A percentile compares a stretch with the other conserved stretches of the same genome.
phyloP scores from a whole-genome alignment of 2,329 filamentous ascomycete genomes.

The Furcasterigmium sp. region DNA sequence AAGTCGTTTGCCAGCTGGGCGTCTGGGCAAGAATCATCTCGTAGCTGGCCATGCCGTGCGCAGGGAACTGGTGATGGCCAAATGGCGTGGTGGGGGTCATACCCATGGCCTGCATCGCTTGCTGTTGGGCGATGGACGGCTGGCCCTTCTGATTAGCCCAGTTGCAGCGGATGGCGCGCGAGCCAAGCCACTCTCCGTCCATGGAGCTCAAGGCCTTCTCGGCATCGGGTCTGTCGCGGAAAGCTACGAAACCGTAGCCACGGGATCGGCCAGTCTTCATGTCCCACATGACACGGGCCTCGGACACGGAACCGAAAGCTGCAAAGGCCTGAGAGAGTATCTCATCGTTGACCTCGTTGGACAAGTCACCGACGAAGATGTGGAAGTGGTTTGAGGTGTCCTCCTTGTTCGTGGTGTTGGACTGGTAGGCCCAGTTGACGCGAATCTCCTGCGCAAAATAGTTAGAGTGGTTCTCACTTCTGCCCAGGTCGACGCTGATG shows the following conservation, averaged over 20 bases:
- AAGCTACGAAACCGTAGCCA: constrained; percentile 96
- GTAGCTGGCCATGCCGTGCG: constrained; percentile 93
- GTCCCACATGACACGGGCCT: constrained; percentile 99
- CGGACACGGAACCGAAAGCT: constrained; percentile 90
- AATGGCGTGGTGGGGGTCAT: constrained; percentile 97
- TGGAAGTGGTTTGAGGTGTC: constrained; percentile 98
- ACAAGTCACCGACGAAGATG: constrained; percentile 96
- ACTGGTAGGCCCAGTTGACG: constrained; percentile 99
- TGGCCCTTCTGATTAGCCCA: constrained; percentile 99
- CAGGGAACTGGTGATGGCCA: constrained; percentile 96
- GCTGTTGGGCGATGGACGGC: constrained; percentile 95
- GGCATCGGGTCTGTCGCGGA: constrained; percentile 87
- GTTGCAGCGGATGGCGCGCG: constrained; percentile 96
- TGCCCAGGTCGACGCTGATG: background rate
- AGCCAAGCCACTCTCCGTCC: constrained; percentile 99
- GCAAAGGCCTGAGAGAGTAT: constrained; percentile 91
- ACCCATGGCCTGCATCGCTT: constrained; percentile 94
- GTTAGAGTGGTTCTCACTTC: constrained; percentile 17
- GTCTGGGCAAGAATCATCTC: constrained; percentile 96
- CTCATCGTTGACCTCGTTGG: constrained; percentile 98
- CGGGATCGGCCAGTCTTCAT: constrained; percentile 99
- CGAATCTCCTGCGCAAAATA: constrained; percentile 72
- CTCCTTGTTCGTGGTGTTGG: constrained; percentile 89
- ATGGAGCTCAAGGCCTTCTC: constrained; percentile 96
- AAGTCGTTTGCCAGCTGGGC: constrained; percentile 95